Percentiles rank a stretch among this genome's conserved stretches.
Conservation (phyloP, 1,284 basidiomycete genomes). For the Stygiomarasmius scandens region DNA sequence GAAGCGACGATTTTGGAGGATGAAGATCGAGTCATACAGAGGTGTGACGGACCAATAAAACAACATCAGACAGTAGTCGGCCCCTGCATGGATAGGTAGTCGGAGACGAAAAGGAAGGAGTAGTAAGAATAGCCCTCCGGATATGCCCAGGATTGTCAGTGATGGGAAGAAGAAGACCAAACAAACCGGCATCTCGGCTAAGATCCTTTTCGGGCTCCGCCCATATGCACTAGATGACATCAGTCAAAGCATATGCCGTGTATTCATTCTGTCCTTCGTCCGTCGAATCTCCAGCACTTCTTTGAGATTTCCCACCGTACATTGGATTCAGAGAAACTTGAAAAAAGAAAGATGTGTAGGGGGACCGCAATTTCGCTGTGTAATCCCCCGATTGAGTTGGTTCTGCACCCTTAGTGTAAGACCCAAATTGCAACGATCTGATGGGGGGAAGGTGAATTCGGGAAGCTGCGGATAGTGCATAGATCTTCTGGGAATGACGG, state of each 20-base stretch:
- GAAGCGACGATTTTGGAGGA: not conserved
- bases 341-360: too few species aligned
- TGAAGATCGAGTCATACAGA: not conserved
- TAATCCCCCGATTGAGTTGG: too few species aligned
- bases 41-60: not conserved
- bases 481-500: conserved; percentile 8
- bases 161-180: too few species aligned
- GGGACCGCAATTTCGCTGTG: too few species aligned
- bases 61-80: not conserved
- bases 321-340: too few species aligned
- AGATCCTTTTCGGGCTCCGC: too few species aligned
- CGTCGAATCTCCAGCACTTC: not conserved
- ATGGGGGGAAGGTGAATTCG: not conserved
- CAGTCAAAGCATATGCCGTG: not conserved
- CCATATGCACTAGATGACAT: not conserved
- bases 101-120: too few species aligned
- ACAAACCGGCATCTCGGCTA: not conserved
- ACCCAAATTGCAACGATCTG: conserved; percentile 1
- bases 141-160: too few species aligned
- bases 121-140: too few species aligned
- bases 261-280: not conserved
- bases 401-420: too few species aligned
- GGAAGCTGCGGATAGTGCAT: conserved; percentile 6
- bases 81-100: too few species aligned
- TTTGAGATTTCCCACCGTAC: not conserved